Percentiles rank a stretch among this genome's conserved stretches.
These are phyloP conservation scores for Salvia miltiorrhiza DNA, from an alignment of 257 asterid genomes.

Conservation along the genomic window DNA sequence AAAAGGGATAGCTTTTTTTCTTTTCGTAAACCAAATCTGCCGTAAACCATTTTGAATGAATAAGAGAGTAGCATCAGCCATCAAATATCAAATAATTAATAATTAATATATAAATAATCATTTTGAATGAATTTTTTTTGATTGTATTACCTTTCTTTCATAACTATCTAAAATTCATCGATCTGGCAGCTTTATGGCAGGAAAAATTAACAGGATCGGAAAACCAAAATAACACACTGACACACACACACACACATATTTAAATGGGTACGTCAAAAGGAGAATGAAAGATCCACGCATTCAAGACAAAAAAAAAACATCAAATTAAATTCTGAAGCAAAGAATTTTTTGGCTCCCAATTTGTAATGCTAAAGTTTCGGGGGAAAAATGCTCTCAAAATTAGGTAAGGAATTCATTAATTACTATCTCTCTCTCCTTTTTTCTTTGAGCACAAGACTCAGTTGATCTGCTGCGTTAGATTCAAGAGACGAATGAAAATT, in stretches of 20 bases:
- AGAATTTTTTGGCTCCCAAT: not conserved
- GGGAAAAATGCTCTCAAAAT: not conserved
- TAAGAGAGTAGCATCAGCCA: not conserved
- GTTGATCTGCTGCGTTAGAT: too few relatives aligned
- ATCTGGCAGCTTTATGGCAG: conserved; percentile 5
- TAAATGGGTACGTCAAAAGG: not conserved
- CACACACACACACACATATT: too few relatives aligned
- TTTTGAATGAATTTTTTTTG: too few relatives aligned
- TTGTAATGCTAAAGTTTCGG: not conserved
- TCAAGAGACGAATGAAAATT: too few relatives aligned
- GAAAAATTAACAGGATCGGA: conserved; percentile 3
- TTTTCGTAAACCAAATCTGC: too few relatives aligned
- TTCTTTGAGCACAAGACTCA: too few relatives aligned
- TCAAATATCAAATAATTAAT: not conserved
- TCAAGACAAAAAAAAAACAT: not conserved
- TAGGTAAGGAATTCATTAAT: not conserved
- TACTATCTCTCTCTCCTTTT: too few relatives aligned
- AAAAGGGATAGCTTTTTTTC: too few relatives aligned
- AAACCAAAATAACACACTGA: not conserved
- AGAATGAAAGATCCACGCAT: too few relatives aligned
- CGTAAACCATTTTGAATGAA: not conserved
- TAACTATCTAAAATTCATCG: not conserved
- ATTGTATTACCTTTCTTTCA: not conserved
- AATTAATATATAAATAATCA: not conserved
- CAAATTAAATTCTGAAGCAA: not conserved